Evolutionary conservation across 768 basidiomycete species (phyloP), one percentile per base, ranked within the genome.

Genomic region (Lepiota brunneoincarnata): DNA sequence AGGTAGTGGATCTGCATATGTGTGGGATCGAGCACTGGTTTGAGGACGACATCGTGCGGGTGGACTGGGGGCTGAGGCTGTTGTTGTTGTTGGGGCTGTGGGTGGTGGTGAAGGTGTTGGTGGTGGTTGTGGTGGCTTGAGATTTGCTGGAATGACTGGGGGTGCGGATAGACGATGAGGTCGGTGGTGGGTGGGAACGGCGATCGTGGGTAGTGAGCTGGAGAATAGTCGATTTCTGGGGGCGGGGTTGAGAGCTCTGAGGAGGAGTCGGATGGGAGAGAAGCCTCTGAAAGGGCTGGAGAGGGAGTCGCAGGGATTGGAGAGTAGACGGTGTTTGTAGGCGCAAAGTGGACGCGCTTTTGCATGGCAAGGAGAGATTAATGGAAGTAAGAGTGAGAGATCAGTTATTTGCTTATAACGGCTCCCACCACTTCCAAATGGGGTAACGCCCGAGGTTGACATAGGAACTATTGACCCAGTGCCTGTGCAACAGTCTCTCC

Each of bases 261-360:
- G 11, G 72, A 71, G 6, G 72, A 69, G 2, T 63, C 58, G 0
- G 74, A 75, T 1, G 72, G 65, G 5, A 75, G 63, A 3, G 75
- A 74, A 3, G 68, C 66, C 23, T 53, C 54, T 0, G 75, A 73
- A 54, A 64, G 63, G 0, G 71, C 66, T 2, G 75, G 74, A 3
- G 76, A 76, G 9, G 72, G 70, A 1, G 71, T 67, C 28, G 66
- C 42, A 4, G 72, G 64, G 20, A 56, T 57, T 20, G 72, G 66
- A 4, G 72, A 67, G 61, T 73, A 74, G 11, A 71, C 61, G 10
- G 65, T 66, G 61, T 73, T 72, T 11, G 69, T 68, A 11, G 61
- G 55, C 37, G 73, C 69, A 52, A 78, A 78, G 44, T 72, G 72
- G 26, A 77, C 75, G 67, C 69, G 74, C 63, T 73, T 74, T 41